Conservation (phyloP, 2,329 filamentous ascomycete genomes). For the Alternaria ethzedia region DNA sequence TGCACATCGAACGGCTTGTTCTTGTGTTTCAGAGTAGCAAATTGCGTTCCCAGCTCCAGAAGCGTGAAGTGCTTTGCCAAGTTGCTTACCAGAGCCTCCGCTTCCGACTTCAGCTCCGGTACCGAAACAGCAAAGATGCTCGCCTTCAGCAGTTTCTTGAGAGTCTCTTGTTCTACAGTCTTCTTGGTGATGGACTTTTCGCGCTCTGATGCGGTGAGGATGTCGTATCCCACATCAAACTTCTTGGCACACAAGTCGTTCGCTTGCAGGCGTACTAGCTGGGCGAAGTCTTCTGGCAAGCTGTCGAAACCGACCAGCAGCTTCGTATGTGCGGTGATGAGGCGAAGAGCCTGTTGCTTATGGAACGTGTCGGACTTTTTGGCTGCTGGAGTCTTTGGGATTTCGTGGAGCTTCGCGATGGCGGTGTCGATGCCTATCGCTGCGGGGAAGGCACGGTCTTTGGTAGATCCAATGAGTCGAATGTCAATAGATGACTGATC, state of each 20-base stretch:
- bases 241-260: conserved; percentile 81
- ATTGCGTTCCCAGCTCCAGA: conserved; percentile 84
- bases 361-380: conserved; percentile 82
- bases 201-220: conserved; percentile 77
- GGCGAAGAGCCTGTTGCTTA: conserved; percentile 88
- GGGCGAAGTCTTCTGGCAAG: conserved; percentile 86
- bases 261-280: conserved; percentile 84
- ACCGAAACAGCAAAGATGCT: conserved; percentile 85
- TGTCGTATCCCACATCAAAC: conserved; percentile 71
- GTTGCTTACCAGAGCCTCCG: conserved; percentile 76
- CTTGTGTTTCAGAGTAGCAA: conserved; percentile 79
- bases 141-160: conserved; percentile 89
- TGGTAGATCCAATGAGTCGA: conserved; percentile 85
- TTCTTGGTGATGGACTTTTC: conserved; percentile 88
- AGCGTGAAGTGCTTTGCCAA: conserved; percentile 90
- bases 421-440: conserved; percentile 87
- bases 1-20: conserved; percentile 82
- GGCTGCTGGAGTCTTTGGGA: conserved; percentile 66
- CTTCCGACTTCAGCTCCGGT: conserved; percentile 78
- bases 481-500: conserved; percentile 88
- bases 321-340: conserved; percentile 89
- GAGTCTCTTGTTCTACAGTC: conserved; percentile 76
- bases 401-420: conserved; percentile 84
- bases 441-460: conserved; percentile 85
- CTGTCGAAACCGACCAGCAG: conserved; percentile 86